Percentiles rank a stretch among this genome's conserved stretches.
phyloP scores from a whole-genome alignment of 140 eudicot species.

The Anethum foeniculum region DNA sequence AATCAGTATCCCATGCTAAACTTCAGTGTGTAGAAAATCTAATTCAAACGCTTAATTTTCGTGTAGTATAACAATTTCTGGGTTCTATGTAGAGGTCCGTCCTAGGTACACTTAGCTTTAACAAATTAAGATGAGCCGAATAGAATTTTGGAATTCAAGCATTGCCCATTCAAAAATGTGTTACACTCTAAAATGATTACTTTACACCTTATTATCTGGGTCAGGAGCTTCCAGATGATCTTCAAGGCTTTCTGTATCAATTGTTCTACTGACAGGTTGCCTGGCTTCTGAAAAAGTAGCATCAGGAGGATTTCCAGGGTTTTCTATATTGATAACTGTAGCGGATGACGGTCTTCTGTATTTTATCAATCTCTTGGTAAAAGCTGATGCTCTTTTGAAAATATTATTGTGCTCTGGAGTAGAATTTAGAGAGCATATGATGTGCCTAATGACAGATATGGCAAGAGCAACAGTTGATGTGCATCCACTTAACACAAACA shows the following conservation, averaged over 20 bases:
- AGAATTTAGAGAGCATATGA: neutral
- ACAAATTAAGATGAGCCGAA: no score
- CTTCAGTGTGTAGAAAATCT: no score
- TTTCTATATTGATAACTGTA: neutral
- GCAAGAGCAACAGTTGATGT: constrained; percentile 34
- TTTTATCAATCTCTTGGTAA: neutral
- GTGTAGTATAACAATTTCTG: no score
- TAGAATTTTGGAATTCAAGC: neutral
- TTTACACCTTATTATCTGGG: neutral
- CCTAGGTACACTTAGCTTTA: no score
- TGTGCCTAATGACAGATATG: constrained; percentile 9
- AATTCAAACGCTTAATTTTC: no score
- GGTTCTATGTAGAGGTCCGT: no score
- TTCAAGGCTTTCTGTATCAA: neutral
- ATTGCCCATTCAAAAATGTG: neutral
- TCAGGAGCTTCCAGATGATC: neutral
- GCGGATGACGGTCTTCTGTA: neutral
- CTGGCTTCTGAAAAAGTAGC: neutral
- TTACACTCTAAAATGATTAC: neutral
- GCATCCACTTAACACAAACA: constrained; percentile 31
- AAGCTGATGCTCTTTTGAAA: neutral
- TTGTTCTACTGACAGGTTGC: neutral
- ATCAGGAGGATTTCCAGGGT: neutral
- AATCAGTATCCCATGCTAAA: no score
- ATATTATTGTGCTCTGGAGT: neutral